A percentile compares a stretch with the other conserved stretches of the same genome.
Evolutionary conservation across 192 early-diverging fungal species (phyloP).

Genomic region (Tieghemiomyces parasiticus): DNA sequence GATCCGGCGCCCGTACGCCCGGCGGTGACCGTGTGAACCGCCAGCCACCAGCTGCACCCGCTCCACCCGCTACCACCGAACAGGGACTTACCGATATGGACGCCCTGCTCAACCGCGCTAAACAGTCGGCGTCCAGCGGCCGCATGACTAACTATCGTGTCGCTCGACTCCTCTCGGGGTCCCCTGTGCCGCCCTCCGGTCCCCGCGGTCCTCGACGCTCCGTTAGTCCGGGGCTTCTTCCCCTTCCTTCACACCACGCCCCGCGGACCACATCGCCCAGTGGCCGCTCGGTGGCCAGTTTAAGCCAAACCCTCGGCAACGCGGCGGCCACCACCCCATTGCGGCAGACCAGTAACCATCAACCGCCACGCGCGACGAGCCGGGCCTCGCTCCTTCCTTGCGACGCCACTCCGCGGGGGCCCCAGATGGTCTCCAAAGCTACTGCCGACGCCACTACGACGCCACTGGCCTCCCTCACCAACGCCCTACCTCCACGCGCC

Average conservation of each 20-base stretch:
- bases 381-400: background rate
- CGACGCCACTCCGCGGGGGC: background rate
- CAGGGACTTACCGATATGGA: constrained; percentile 10
- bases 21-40: background rate
- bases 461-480: background rate
- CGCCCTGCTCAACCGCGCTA: background rate
- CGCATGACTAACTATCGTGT: background rate
- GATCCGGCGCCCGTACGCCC: background rate
- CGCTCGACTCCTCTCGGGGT: too few species aligned
- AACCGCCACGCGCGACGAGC: background rate
- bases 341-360: too few species aligned
- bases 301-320: background rate
- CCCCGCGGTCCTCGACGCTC: background rate
- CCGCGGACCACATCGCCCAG: background rate
- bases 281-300: background rate
- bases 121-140: background rate
- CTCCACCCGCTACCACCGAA: background rate
- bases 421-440: too few species aligned
- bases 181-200: background rate
- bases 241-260: background rate
- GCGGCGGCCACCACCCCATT: background rate
- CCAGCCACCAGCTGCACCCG: background rate
- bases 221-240: background rate
- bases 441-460: background rate
- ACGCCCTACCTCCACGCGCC: background rate